Percentiles rank a stretch among this genome's conserved stretches.
phyloP scores from a whole-genome alignment of 1,139 yeast species.

The Saccharomyces hybrid region DNA sequence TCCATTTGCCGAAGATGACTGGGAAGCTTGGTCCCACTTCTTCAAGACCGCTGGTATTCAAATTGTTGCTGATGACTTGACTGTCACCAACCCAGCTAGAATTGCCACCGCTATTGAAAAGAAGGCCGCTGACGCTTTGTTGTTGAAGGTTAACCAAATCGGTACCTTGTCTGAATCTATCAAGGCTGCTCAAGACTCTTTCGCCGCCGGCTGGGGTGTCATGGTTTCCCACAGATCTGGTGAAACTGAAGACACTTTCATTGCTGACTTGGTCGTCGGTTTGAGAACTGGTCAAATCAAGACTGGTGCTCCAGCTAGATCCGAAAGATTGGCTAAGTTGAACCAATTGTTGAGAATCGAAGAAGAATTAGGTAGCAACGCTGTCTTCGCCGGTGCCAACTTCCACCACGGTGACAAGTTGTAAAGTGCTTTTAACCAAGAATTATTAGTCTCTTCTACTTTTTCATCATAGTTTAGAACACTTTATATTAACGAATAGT shows the following conservation, averaged over 20 bases:
- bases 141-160: conserved; percentile 93
- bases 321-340: conserved; percentile 97
- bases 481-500: conserved; percentile 18
- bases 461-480: conserved; percentile 7
- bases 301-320: conserved; percentile 99
- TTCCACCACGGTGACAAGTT: conserved; percentile 49
- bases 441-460: conserved; percentile 1
- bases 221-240: conserved; percentile 98
- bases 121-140: conserved; percentile 87
- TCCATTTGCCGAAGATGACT: conserved; percentile 98
- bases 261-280: conserved; percentile 95
- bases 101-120: conserved; percentile 89
- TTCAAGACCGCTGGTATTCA: conserved; percentile 69
- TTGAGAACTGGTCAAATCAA: conserved; percentile 95
- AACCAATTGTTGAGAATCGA: conserved; percentile 96
- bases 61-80: conserved; percentile 94
- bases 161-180: conserved; percentile 89
- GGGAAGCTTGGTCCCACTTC: conserved; percentile 94
- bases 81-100: conserved; percentile 94
- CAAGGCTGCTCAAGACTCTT: conserved; percentile 86
- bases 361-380: conserved; percentile 94
- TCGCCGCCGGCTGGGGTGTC: conserved; percentile 93
- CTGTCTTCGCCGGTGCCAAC: conserved; percentile 84
- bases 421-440: conserved; percentile 16
- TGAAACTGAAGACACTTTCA: conserved; percentile 97